Evolutionary conservation across 768 basidiomycete genomes (phyloP), one percentile per base, ranked within the genome.

Genomic region (Phanerochaete carnosa): DNA sequence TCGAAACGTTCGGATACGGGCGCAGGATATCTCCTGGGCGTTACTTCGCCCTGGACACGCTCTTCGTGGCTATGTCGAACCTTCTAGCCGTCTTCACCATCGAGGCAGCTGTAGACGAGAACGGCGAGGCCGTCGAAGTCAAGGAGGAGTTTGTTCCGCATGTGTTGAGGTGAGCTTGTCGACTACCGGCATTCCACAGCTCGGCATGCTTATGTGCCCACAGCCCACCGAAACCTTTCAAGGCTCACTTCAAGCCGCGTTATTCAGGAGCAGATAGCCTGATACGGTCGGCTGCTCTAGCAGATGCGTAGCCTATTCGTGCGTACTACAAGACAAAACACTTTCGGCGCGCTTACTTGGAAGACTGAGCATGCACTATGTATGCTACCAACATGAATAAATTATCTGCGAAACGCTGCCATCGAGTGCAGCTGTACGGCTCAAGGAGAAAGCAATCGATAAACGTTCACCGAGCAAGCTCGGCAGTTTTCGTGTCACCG

Each of bases 181-280:
- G n/a, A n/a, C n/a, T n/a, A n/a, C n/a, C n/a, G n/a, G n/a, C n/a
- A n/a, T n/a, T n/a, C n/a, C n/a, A n/a, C n/a, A n/a, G n/a, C n/a
- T n/a, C n/a, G n/a, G n/a, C n/a, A n/a, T n/a, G n/a, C n/a, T n/a
- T 39, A 9, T n/a, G n/a, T n/a, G n/a, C n/a, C 22, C 25, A 7
- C 47, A 58, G 57, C 46, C 49, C 46, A 16, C 57, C 57, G 13
- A 25, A 22, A 16, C 45, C 57, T 8, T 58, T 47, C 45, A 58
- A 58, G 47, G 16, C 28, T 7, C 29, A 8, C 9, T 29, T 58
- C 45, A 58, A 58, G 29, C 45, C 47, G 25, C 57, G 57, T 19
- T 49, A 8, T 49, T 16, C 22, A 6, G 57, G 28, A 3, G 57
- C 26, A 23, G 45, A 49, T 3, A 58, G 35, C 12, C 22, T 58